Evolutionary conservation across 2,329 filamentous ascomycete species (phyloP), one percentile per base, ranked within the genome.

Genomic region (Neonectria magnoliae): DNA sequence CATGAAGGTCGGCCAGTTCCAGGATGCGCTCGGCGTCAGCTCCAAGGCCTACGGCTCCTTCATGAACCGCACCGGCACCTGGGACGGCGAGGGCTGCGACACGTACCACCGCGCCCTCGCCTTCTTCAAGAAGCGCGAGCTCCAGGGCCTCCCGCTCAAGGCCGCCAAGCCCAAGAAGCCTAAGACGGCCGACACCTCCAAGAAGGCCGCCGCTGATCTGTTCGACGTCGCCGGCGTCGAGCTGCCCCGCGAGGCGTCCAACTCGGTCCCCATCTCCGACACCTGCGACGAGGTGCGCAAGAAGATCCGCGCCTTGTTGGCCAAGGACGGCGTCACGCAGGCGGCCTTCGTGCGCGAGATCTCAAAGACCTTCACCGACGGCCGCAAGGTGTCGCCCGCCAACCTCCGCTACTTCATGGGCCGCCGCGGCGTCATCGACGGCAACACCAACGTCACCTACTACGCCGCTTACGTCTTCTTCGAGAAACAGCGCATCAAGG

Each of bases 391-490:
- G 11, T 80, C 81, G 33, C 71, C 79, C 3, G 80, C 79, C 52
- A 80, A 84, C 61, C 78, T 88, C 18, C 79, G 78, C 33, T 77
- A 80, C 42, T 89, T 89, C 68, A 79, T 87, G 55, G 72, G 71
- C 6, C 84, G 85, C 69, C 84, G 82, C 60, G 86, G 86, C 0
- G 62, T 80, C 0, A 77, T 76, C 10, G 77, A 79, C 2, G 87
- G 87, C 5, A 85, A 85, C 57, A 83, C 81, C 3, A 84, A 78
- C 57, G 68, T 69, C 9, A 77, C 84, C 1, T 89, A 83, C 70
- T 88, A 89, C 68, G 82, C 81, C 3, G 80, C 79, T 0, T 89
- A 89, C 70, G 81, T 87, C 20, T 88, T 83, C 73, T 89, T 89
- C 69, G 86, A 90, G 77, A 89, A 89, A 78, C 66, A 84, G 68